A percentile compares a stretch with the other conserved stretches of the same genome.
Conservation (phyloP, 2,329 filamentous ascomycete species). For the Colletotrichum magnum region DNA sequence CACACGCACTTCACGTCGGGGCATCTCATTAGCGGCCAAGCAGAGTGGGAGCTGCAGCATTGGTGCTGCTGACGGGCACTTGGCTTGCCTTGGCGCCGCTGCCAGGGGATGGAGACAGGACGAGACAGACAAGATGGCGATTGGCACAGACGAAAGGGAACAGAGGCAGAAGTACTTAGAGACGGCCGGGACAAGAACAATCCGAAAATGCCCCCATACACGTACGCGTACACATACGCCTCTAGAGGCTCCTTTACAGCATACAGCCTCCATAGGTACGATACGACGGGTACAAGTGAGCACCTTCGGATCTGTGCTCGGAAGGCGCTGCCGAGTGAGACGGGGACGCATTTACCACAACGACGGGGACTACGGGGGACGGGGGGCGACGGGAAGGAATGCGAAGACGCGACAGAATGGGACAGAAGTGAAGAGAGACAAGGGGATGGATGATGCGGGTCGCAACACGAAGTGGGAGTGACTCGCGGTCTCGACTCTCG, state of each 20-base stretch:
- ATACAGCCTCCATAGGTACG: neutral
- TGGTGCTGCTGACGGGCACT: conserved; percentile 22
- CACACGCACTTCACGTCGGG: neutral
- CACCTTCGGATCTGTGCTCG: conserved; percentile 24
- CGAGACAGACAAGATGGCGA: conserved; percentile 16
- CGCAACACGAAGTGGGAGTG: neutral
- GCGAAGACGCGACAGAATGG: neutral
- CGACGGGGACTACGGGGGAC: neutral
- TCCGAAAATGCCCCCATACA: neutral
- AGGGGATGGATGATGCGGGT: too few relatives aligned
- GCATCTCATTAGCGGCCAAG: neutral
- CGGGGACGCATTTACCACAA: neutral
- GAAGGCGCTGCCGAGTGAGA: conserved; percentile 24
- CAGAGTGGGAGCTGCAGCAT: neutral
- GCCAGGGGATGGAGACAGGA: conserved; percentile 15
- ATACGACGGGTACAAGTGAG: conserved; percentile 14
- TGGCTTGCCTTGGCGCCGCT: conserved; percentile 19
- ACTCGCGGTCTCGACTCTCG: conserved; percentile 17
- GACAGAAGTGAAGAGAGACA: too few relatives aligned
- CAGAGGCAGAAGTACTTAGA: neutral
- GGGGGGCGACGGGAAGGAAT: neutral
- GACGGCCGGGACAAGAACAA: neutral
- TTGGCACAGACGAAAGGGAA: conserved; percentile 15
- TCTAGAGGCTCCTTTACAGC: neutral
- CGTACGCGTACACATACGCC: conserved; percentile 1